phyloP scores from a whole-genome alignment of 176 grass and related monocot species.

The Eleusine indica region DNA sequence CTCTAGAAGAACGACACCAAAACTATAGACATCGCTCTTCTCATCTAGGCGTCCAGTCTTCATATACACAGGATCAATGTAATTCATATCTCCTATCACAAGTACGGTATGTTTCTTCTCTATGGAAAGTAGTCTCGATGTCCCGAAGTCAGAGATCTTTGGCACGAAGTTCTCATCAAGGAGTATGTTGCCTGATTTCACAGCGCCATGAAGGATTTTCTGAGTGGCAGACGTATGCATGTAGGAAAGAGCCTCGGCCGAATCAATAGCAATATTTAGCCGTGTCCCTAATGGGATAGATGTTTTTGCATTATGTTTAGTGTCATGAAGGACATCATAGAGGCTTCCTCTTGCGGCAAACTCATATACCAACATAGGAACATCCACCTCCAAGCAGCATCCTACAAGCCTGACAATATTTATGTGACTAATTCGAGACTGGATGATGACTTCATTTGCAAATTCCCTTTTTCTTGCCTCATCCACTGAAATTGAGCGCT shows the following conservation, averaged over 20 bases:
- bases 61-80: background rate
- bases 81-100: background rate
- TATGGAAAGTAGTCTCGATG: background rate
- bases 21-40: constrained; percentile 18
- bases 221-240: background rate
- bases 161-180: background rate
- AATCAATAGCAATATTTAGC: background rate
- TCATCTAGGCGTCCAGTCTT: background rate
- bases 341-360: constrained; percentile 1
- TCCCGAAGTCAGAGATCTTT: constrained; percentile 12
- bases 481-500: background rate
- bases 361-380: constrained; percentile 45
- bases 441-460: constrained; percentile 17
- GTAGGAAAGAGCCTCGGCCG: background rate
- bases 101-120: background rate
- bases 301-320: background rate
- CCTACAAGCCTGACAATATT: constrained; percentile 25
- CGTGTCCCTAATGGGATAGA: background rate
- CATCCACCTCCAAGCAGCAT: constrained; percentile 40
- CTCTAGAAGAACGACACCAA: background rate
- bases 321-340: background rate
- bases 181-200: constrained; percentile 26
- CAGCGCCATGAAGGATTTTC: constrained; percentile 3
- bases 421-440: constrained; percentile 16
- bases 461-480: background rate